Conservation (phyloP, 2,329 filamentous ascomycete genomes). For the Calonectria pseudoturangicola region DNA sequence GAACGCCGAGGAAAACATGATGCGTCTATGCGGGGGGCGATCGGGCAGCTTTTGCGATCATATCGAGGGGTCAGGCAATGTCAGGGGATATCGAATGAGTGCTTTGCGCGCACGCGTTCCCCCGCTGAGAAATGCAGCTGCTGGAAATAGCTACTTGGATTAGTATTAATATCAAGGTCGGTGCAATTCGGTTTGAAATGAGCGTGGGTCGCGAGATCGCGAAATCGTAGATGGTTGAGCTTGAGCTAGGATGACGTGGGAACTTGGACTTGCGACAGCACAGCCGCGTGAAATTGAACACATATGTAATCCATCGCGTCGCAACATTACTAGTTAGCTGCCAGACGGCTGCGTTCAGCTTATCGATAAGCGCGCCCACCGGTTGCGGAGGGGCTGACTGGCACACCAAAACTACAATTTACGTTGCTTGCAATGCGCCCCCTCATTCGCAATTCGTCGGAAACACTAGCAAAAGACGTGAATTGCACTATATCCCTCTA, state of each 20-base stretch:
- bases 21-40: constrained; percentile 47
- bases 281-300: constrained; percentile 49
- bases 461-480: too few species aligned
- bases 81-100: constrained; percentile 29
- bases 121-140: background rate
- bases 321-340: background rate
- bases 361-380: constrained; percentile 20
- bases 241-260: constrained; percentile 45
- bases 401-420: too few species aligned
- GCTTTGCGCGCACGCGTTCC: constrained; percentile 27
- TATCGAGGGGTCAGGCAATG: constrained; percentile 47
- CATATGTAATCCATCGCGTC: constrained; percentile 37
- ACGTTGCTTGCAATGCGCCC: too few species aligned
- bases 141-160: background rate
- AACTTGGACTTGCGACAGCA: constrained; percentile 34
- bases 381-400: too few species aligned
- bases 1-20: constrained; percentile 93
- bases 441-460: too few species aligned
- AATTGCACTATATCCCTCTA: too few species aligned
- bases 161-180: constrained; percentile 8
- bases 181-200: constrained; percentile 28
- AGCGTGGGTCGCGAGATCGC: constrained; percentile 36
- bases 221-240: constrained; percentile 31
- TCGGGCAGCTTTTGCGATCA: constrained; percentile 51
- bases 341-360: constrained; percentile 16